Evolutionary conservation across 257 asterid genomes (phyloP).

Genomic region (Eucommia ulmoides): DNA sequence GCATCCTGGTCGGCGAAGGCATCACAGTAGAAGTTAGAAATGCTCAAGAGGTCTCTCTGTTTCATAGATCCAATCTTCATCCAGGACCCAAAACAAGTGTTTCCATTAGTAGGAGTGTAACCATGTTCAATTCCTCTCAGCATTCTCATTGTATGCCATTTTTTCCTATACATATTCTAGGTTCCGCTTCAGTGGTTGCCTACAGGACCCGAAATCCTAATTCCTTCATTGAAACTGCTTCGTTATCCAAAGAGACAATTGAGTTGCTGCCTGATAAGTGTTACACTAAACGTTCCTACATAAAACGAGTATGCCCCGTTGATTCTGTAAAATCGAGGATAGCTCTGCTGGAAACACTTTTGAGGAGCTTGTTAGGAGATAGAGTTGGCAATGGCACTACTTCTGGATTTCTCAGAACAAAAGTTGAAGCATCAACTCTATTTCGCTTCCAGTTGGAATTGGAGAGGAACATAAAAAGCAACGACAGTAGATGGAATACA

Average conservation of each 20-base stretch:
- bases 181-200: slow-evolving; percentile 57
- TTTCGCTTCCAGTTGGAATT: slow-evolving; percentile 64
- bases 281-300: slow-evolving; percentile 20
- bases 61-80: slow-evolving; percentile 21
- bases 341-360: slow-evolving; percentile 27
- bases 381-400: slow-evolving; percentile 11
- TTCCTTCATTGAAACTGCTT: slow-evolving; percentile 25
- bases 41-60: slow-evolving; percentile 49
- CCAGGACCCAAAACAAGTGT: slow-evolving; percentile 18
- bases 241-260: slow-evolving; percentile 25
- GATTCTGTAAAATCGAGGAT: slow-evolving; percentile 26
- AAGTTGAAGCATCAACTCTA: slow-evolving; percentile 30
- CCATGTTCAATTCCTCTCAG: slow-evolving; percentile 15
- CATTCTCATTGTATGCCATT: slow-evolving; percentile 36
- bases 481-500: slow-evolving; percentile 57
- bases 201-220: slow-evolving; percentile 35
- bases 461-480: slow-evolving; percentile 37
- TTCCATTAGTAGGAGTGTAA: slow-evolving; percentile 13
- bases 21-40: slow-evolving; percentile 55
- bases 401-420: slow-evolving; percentile 32
- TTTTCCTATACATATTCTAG: slow-evolving; percentile 35
- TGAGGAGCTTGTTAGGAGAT: slow-evolving; percentile 23
- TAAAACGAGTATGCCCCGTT: slow-evolving; percentile 19
- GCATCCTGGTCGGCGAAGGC: slow-evolving; percentile 64
- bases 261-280: slow-evolving; percentile 56